Conservation (phyloP, 345 rosid species). For the Brassica cretica region DNA sequence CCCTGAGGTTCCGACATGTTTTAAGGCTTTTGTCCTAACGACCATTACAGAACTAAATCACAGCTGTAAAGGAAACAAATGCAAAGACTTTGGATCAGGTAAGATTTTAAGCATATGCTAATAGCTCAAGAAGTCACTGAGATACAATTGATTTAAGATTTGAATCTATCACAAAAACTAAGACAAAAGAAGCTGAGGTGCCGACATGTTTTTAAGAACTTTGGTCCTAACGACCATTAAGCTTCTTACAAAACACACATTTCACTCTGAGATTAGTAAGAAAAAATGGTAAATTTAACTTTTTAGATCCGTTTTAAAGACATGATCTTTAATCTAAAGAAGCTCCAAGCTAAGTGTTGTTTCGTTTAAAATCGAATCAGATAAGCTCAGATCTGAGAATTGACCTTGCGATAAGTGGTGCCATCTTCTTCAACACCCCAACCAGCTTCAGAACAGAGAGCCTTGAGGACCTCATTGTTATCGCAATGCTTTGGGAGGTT, state of each 20-base stretch:
- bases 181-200: neutral
- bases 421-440: constrained; percentile 98
- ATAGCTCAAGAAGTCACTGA: neutral
- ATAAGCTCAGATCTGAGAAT: constrained; percentile 30
- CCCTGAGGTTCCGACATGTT: neutral
- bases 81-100: constrained; percentile 9
- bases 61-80: neutral
- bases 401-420: constrained; percentile 90
- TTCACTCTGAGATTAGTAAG: neutral
- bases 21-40: neutral
- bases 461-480: constrained; percentile 87
- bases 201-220: neutral
- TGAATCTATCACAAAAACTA: neutral
- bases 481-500: constrained; percentile 95
- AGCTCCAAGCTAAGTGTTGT: constrained; percentile 13
- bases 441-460: constrained; percentile 90
- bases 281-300: neutral
- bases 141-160: neutral
- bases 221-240: neutral
- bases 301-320: constrained; percentile 23
- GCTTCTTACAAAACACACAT: neutral
- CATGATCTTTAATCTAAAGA: neutral
- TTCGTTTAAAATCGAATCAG: too few species aligned
- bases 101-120: neutral
- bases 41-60: neutral